Evolutionary conservation across 768 basidiomycete genomes (phyloP).

Genomic region (Boletus patriciae): DNA sequence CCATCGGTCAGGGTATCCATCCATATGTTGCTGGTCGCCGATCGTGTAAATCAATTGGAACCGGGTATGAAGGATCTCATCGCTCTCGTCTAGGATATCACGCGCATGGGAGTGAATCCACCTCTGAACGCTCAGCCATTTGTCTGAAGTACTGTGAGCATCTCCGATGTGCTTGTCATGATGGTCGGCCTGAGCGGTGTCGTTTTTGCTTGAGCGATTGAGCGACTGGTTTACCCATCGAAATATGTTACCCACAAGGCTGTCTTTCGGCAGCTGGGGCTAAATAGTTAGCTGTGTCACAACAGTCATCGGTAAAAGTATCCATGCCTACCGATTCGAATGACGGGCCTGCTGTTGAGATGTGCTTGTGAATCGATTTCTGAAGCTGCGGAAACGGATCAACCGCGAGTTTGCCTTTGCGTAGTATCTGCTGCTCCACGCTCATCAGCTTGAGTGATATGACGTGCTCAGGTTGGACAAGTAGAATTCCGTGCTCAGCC

Average conservation of each 20-base stretch:
- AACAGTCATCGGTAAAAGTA: not conserved
- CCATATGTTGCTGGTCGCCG: constrained; percentile 20
- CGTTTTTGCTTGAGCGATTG: no score
- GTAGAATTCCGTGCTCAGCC: constrained; percentile 37
- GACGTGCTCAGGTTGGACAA: constrained; percentile 51
- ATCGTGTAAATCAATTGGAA: constrained; percentile 22
- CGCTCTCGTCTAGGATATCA: constrained; percentile 25
- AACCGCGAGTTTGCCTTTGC: not conserved
- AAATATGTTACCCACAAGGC: not conserved
- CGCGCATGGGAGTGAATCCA: constrained; percentile 15
- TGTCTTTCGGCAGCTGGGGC: not conserved
- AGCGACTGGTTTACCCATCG: not conserved
- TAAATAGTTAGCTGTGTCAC: not conserved
- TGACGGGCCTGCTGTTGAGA: not conserved
- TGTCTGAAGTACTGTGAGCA: not conserved
- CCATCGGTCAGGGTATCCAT: constrained; percentile 33
- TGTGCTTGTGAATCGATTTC: not conserved
- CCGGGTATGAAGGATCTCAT: constrained; percentile 26
- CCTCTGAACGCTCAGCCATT: constrained; percentile 14
- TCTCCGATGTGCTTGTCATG: no score
- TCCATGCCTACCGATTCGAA: not conserved
- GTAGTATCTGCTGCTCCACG: constrained; percentile 33
- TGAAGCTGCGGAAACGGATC: constrained; percentile 15
- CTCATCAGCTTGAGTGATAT: constrained; percentile 47
- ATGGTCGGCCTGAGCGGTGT: no score